These are phyloP conservation scores for Polygonum aviculare DNA, from an alignment of 148 eudicot species.

Conservation along the genomic window DNA sequence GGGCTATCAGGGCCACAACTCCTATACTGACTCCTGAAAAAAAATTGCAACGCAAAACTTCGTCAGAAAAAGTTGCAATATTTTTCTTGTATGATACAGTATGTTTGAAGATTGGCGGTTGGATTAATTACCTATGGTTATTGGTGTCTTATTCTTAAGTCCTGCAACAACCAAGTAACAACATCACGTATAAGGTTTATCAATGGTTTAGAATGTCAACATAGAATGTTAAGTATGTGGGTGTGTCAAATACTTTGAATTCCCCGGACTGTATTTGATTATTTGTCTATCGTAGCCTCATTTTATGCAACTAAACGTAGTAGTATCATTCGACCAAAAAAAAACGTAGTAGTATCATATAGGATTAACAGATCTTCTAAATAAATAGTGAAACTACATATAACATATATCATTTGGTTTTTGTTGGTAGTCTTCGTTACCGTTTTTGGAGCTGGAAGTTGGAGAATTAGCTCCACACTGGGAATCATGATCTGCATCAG, in stretches of 20 bases:
- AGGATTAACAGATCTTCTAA: no score
- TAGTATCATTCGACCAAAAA: no score
- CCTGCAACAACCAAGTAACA: not conserved
- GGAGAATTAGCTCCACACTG: no score
- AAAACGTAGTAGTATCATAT: no score
- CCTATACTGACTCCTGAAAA: not conserved
- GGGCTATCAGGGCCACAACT: not conserved
- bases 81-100: not conserved
- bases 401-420: not conserved
- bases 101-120: not conserved
- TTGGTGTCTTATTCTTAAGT: no score
- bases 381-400: not conserved
- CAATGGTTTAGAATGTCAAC: no score
- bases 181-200: not conserved
- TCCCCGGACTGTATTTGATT: no score
- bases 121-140: not conserved
- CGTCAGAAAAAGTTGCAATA: no score
- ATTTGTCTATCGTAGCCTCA: no score
- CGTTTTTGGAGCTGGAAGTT: no score
- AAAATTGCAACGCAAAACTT: not conserved
- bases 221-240: not conserved
- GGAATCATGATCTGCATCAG: not conserved
- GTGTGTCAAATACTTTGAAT: not conserved
- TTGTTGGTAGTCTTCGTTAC: not conserved
- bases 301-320: no score